Percentiles rank a stretch among this genome's conserved stretches.
Evolutionary conservation across 2,329 filamentous ascomycete species (phyloP).

Genomic region (Aspergillus brunneoviolaceus): DNA sequence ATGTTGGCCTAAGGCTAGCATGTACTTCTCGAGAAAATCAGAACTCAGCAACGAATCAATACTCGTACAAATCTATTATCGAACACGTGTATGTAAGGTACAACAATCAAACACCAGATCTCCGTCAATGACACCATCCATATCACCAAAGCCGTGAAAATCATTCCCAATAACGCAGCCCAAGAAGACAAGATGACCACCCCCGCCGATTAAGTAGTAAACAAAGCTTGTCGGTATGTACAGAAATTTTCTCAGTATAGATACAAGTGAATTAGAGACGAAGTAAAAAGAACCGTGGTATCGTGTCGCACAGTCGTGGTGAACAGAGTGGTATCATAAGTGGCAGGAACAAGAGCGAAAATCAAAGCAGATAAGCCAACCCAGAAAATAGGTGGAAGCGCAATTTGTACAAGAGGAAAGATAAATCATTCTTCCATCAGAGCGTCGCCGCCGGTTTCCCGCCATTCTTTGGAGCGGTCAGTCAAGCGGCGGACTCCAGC

Average conservation of each 20-base stretch:
- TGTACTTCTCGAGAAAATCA: too few species aligned
- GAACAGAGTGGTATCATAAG: slow-evolving; percentile 45
- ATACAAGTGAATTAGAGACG: background rate
- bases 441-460: slow-evolving; percentile 78
- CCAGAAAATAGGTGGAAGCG: slow-evolving; percentile 4
- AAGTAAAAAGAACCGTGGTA: slow-evolving; percentile 28
- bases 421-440: slow-evolving; percentile 52
- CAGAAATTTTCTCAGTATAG: slow-evolving; percentile 2
- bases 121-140: background rate
- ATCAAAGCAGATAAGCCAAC: slow-evolving; percentile 12
- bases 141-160: slow-evolving; percentile 6
- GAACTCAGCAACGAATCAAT: too few species aligned
- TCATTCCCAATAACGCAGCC: slow-evolving; percentile 1
- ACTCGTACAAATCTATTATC: too few species aligned
- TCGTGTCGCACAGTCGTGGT: slow-evolving; percentile 36
- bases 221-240: slow-evolving; percentile 8
- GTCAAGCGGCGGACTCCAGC: slow-evolving; percentile 77
- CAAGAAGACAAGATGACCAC: background rate
- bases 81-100: too few species aligned
- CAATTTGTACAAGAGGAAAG: slow-evolving; percentile 5
- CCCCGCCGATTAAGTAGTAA: slow-evolving; percentile 1
- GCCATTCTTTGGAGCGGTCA: slow-evolving; percentile 85
- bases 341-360: slow-evolving; percentile 19
- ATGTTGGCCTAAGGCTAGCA: too few species aligned
- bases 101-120: background rate